Evolutionary conservation across 352 stramenopile genomes (phyloP).

Genomic region (Blastocystis sp.): DNA sequence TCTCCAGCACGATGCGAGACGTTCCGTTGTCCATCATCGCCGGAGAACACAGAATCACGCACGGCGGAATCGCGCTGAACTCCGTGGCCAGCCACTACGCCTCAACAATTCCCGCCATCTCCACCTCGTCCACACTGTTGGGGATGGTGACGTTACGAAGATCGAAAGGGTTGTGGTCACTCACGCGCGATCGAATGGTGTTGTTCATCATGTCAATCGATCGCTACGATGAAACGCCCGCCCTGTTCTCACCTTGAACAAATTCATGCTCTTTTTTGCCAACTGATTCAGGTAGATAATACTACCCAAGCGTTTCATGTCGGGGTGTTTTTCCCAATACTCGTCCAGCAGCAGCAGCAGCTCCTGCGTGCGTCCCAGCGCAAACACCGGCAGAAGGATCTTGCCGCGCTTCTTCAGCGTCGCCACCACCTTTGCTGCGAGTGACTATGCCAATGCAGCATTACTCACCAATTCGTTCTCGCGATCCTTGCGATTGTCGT

Average conservation of each 20-base stretch:
- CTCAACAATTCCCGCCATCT: not conserved
- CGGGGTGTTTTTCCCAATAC: conserved; percentile 88
- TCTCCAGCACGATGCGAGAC: conserved; percentile 92
- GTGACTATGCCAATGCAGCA: not conserved
- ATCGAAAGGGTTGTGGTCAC: conserved; percentile 68
- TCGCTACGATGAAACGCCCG: conserved; percentile 69
- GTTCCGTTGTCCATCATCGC: conserved; percentile 97
- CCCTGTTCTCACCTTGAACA: conserved; percentile 20
- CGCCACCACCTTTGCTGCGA: conserved; percentile 85
- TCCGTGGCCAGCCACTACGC: not conserved
- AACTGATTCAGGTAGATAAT: conserved; percentile 61
- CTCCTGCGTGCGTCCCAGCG: conserved; percentile 92
- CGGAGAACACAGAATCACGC: conserved; percentile 94
- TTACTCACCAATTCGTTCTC: conserved; percentile 88
- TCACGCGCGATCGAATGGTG: conserved; percentile 77
- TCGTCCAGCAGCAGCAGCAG: conserved; percentile 97
- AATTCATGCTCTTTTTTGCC: conserved; percentile 63
- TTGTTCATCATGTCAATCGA: conserved; percentile 99
- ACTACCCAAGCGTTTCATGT: conserved; percentile 70
- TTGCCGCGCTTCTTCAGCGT: conserved; percentile 90
- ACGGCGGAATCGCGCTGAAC: conserved; percentile 23
- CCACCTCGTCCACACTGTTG: conserved; percentile 8
- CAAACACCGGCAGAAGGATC: conserved; percentile 97
- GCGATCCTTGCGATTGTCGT: conserved; percentile 88
- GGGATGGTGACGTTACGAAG: conserved; percentile 49